phyloP scores from a whole-genome alignment of 192 early-diverging fungal genomes.

The Mortierella antarctica region DNA sequence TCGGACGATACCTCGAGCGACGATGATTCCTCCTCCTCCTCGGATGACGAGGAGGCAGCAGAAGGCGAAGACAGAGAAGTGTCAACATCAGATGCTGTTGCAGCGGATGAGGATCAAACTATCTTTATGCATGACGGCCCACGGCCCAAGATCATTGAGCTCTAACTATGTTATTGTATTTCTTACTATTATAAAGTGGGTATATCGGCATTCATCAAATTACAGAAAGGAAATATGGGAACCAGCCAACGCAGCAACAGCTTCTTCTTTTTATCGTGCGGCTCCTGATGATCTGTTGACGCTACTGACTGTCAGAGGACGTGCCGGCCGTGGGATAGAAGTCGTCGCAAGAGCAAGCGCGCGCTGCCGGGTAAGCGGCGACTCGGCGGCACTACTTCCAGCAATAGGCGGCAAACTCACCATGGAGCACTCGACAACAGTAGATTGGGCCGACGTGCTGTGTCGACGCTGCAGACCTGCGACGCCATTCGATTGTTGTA shows the following conservation, averaged over 20 bases:
- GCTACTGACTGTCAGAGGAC: too few relatives aligned
- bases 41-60: neutral
- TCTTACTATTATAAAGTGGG: too few relatives aligned
- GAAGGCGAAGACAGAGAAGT: neutral
- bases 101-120: conserved; percentile 10
- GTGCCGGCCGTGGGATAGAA: too few relatives aligned
- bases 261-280: too few relatives aligned
- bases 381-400: neutral
- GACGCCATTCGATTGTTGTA: conserved; percentile 1
- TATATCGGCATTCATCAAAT: too few relatives aligned
- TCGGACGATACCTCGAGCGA: conserved; percentile 4
- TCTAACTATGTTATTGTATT: neutral
- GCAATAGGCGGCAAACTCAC: neutral
- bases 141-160: conserved; percentile 38
- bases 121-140: conserved; percentile 49
- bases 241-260: too few relatives aligned
- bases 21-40: conserved; percentile 16
- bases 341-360: neutral
- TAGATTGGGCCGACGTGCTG: neutral
- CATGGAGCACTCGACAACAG: neutral
- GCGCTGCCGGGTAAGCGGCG: conserved; percentile 11
- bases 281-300: too few relatives aligned
- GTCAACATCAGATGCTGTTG: neutral
- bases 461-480: neutral
- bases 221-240: too few relatives aligned